Conservation (phyloP, 257 asterid species). For the Euphrasia confusa region DNA sequence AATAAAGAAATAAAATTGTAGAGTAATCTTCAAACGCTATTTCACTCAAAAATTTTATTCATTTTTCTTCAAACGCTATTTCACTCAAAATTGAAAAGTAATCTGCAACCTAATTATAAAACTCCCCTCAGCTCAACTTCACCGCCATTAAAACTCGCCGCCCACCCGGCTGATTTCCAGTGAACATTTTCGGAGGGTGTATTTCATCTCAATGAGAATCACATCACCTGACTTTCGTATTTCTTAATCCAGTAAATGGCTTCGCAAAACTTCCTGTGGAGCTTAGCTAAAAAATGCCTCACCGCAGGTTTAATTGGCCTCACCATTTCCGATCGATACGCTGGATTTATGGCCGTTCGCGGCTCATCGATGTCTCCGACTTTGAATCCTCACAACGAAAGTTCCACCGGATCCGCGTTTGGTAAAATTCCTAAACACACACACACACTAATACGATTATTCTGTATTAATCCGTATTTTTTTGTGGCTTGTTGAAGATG, state of each 20-base stretch:
- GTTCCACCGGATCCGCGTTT: constrained; percentile 30
- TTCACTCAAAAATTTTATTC: not conserved
- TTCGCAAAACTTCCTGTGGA: constrained; percentile 37
- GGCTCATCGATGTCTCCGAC: constrained; percentile 93
- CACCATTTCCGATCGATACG: constrained; percentile 71
- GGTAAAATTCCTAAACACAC: constrained; percentile 33
- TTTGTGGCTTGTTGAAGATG: constrained; percentile 42
- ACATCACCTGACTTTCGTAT: not conserved
- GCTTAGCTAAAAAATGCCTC: constrained; percentile 41
- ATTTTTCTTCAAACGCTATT: not conserved
- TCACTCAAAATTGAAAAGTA: not conserved
- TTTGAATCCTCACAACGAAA: constrained; percentile 47
- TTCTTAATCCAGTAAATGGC: constrained; percentile 33
- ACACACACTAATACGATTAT: not conserved
- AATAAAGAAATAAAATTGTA: not conserved
- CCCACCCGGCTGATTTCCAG: constrained; percentile 17
- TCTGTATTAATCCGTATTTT: not conserved
- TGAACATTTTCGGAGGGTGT: no score
- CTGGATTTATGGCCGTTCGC: constrained; percentile 60
- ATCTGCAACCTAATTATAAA: not conserved
- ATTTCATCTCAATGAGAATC: not conserved
- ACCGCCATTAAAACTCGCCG: constrained; percentile 19
- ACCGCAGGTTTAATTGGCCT: constrained; percentile 62
- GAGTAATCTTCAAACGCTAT: not conserved
- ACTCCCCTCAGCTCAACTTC: constrained; percentile 1